A percentile compares a stretch with the other conserved stretches of the same genome.
phyloP scores from a whole-genome alignment of 2,329 filamentous ascomycete species.

The Hymenoscyphus scutula region DNA sequence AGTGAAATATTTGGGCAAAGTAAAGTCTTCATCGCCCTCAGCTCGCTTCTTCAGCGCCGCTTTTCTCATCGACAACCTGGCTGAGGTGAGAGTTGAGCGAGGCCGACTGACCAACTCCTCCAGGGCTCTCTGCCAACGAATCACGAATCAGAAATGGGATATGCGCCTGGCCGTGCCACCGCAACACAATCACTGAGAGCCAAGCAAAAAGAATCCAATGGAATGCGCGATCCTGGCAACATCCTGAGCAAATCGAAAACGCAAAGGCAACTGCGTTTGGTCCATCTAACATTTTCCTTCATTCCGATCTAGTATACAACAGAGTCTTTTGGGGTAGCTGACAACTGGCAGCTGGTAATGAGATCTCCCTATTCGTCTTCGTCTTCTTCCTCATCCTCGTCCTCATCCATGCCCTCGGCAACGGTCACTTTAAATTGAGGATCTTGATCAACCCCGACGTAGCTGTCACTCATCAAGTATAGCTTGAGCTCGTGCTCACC shows the following conservation, averaged over 20 bases:
- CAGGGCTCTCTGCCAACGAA: slow-evolving; percentile 23
- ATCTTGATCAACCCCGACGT: slow-evolving; percentile 95
- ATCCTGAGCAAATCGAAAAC: slow-evolving; percentile 12
- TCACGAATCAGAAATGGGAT: slow-evolving; percentile 19
- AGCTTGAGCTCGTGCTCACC: slow-evolving; percentile 87
- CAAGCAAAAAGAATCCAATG: slow-evolving; percentile 25
- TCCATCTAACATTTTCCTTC: slow-evolving; percentile 29
- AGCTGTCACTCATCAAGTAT: slow-evolving; percentile 95
- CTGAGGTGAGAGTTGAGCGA: slow-evolving; percentile 15
- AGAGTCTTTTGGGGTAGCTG: slow-evolving; percentile 19
- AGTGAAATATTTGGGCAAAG: neutral
- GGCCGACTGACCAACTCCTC: slow-evolving; percentile 11
- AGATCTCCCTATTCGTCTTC: slow-evolving; percentile 49
- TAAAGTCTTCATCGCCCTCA: neutral
- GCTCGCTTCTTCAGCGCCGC: neutral
- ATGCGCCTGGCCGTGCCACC: slow-evolving; percentile 28
- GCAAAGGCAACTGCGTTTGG: slow-evolving; percentile 23
- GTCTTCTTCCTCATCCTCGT: slow-evolving; percentile 82
- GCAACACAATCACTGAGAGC: slow-evolving; percentile 32
- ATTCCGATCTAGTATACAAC: slow-evolving; percentile 37
- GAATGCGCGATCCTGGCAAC: slow-evolving; percentile 19
- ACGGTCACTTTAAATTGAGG: slow-evolving; percentile 82
- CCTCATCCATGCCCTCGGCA: slow-evolving; percentile 92
- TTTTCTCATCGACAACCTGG: slow-evolving; percentile 9
- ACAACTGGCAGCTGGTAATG: slow-evolving; percentile 16